Conservation (phyloP, 306 rosid species). For the Corylus heterophylla region DNA sequence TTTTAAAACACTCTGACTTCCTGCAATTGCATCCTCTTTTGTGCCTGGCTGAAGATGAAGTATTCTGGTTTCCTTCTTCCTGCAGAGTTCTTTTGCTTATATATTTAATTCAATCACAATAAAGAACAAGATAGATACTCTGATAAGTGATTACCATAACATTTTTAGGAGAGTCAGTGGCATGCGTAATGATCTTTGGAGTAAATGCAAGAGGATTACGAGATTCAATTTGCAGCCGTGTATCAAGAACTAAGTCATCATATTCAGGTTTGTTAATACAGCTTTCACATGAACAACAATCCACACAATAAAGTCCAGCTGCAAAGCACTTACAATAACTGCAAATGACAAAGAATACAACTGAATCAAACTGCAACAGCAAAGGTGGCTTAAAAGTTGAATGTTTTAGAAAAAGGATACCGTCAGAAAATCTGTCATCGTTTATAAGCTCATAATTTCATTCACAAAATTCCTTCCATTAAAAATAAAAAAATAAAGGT, state of each 20-base stretch:
- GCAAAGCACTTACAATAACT: constrained; percentile 45
- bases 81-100: constrained; percentile 17
- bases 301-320: constrained; percentile 24
- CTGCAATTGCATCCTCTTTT: constrained; percentile 51
- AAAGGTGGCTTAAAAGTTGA: not conserved
- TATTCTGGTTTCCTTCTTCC: constrained; percentile 19
- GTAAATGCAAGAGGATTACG: constrained; percentile 40
- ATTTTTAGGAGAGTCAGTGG: constrained; percentile 16
- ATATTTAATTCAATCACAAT: not conserved
- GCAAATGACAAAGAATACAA: constrained; percentile 25
- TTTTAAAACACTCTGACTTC: constrained; percentile 29
- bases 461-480: not conserved
- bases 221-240: constrained; percentile 15
- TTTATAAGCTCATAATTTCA: not conserved
- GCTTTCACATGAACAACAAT: constrained; percentile 29
- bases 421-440: not conserved
- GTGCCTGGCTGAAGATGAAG: constrained; percentile 31
- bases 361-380: constrained; percentile 9
- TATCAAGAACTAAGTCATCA: constrained; percentile 17
- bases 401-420: not conserved
- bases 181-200: constrained; percentile 24
- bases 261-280: constrained; percentile 27
- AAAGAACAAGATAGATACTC: not conserved
- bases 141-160: constrained; percentile 19
- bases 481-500: not conserved